phyloP scores from a whole-genome alignment of 352 stramenopile species.

The Aphanomyces cochlioides region DNA sequence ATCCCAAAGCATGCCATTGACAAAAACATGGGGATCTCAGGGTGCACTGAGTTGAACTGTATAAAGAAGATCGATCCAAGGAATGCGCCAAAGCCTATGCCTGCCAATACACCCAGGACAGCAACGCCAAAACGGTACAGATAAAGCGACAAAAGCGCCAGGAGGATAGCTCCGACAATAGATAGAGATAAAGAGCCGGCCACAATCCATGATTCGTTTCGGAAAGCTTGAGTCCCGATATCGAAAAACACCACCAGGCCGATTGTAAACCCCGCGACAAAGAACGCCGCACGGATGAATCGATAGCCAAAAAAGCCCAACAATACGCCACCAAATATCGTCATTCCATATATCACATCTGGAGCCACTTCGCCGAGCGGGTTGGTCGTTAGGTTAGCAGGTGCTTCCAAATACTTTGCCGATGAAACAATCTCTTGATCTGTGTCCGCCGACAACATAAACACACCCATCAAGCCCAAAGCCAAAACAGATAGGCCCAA shows the following conservation, averaged over 20 bases:
- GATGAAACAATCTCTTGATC: neutral
- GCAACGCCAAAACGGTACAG: slow-evolving; percentile 23
- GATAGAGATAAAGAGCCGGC: neutral
- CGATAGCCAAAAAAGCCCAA: slow-evolving; percentile 36
- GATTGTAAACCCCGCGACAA: slow-evolving; percentile 36
- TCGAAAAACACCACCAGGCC: slow-evolving; percentile 30
- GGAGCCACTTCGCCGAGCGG: slow-evolving; percentile 2
- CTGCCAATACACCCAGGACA: slow-evolving; percentile 16
- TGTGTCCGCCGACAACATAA: neutral
- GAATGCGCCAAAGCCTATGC: slow-evolving; percentile 23
- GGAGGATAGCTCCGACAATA: slow-evolving; percentile 8
- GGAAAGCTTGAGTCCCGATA: slow-evolving; percentile 4
- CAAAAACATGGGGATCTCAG: slow-evolving; percentile 25
- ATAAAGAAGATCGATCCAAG: slow-evolving; percentile 27
- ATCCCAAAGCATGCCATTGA: slow-evolving; percentile 5
- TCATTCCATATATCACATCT: slow-evolving; percentile 19
- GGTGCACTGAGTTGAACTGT: slow-evolving; percentile 12
- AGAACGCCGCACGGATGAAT: slow-evolving; percentile 39
- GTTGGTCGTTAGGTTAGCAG: neutral
- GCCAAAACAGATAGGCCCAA: no score
- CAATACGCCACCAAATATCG: slow-evolving; percentile 20
- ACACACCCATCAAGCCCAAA: neutral
- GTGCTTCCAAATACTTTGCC: neutral
- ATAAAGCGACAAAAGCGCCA: slow-evolving; percentile 3
- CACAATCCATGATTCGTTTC: slow-evolving; percentile 10